phyloP scores from a whole-genome alignment of 2,329 filamentous ascomycete genomes.

The Apiospora hydei region DNA sequence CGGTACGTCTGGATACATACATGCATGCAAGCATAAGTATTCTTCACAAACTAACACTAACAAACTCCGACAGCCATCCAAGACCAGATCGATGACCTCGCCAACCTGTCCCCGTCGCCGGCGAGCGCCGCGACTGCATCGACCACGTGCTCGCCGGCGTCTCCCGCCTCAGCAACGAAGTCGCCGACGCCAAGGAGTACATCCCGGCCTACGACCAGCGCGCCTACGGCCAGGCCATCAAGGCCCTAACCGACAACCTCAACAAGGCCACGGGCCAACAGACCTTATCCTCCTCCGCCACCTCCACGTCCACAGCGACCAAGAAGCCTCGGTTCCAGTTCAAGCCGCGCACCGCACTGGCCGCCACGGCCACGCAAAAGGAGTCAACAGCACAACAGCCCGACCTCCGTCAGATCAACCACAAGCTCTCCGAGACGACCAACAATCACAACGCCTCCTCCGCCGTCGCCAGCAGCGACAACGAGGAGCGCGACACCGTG shows the following conservation, averaged over 20 bases:
- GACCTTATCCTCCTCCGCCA: slow-evolving; percentile 81
- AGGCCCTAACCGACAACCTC: slow-evolving; percentile 79
- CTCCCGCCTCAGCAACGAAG: slow-evolving; percentile 80
- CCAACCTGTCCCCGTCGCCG: slow-evolving; percentile 68
- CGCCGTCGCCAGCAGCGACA: slow-evolving; percentile 25
- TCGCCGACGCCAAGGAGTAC: slow-evolving; percentile 82
- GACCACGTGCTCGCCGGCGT: slow-evolving; percentile 84
- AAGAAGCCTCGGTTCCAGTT: slow-evolving; percentile 40
- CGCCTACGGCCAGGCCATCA: slow-evolving; percentile 84
- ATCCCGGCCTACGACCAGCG: slow-evolving; percentile 90
- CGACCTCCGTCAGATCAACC: slow-evolving; percentile 9
- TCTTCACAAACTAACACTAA: neutral
- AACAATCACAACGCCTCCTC: neutral
- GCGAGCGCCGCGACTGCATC: slow-evolving; percentile 80
- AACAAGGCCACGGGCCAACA: slow-evolving; percentile 72
- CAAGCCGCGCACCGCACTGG: slow-evolving; percentile 9
- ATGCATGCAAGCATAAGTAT: too few species aligned
- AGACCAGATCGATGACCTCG: slow-evolving; percentile 75
- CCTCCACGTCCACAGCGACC: slow-evolving; percentile 74
- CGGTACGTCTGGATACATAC: slow-evolving; percentile 55
- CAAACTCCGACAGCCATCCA: slow-evolving; percentile 70
- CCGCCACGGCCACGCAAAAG: slow-evolving; percentile 33
- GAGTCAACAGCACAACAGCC: neutral
- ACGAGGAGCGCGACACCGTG: slow-evolving; percentile 45
- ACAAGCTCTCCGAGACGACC: neutral